Base-by-base conservation (phyloP, 2,329 filamentous ascomycete species). In the Microcera coccophila region DNA sequence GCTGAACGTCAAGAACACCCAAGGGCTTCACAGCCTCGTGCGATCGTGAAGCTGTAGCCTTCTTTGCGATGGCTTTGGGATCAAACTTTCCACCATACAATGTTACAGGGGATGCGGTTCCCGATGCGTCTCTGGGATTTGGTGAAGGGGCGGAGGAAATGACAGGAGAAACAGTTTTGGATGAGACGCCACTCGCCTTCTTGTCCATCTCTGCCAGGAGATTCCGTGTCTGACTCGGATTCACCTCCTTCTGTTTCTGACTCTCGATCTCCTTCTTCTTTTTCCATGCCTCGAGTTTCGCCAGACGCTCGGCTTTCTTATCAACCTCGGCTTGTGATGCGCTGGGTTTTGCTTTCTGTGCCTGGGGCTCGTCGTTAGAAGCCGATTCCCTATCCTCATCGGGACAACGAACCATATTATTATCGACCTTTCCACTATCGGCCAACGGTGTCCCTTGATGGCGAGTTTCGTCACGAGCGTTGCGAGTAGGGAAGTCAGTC, bases 261-360 rank as follows among this genome's bases (percentile, higher is more conserved):
- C 84, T 84, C 54, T 84, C 84, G 61, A 82, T 81, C 51, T 88
- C 86, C 62, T 89, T 84, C 67, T 90, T 91, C 66, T 89, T 86
- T 69, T 95, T 95, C 90, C 90, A 95, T 44, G 87, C 87, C 63
- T 91, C 87, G 20, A 95, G 69, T 62, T 88, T 90, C 20, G 87
- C 87, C 33, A 90, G 74, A 49, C 87, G 76, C 64, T 91, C 87
- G 38, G 84, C 85, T 63, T 90, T 88, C 42, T 67, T 89, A 38
- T 89, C 82, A 48, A 81, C 79, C 57, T 89, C 86, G 21, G 79
- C 74, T 57, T 81, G 81, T 15, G 67, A 66, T 34, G 71, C 67
- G 40, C 73, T 62, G 42, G 74, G 22, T 29, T 61, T 59, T 29
- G 52, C 47, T 59, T 82, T 84, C 40, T 74, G 71, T 49, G 67